phyloP scores from a whole-genome alignment of 1,284 basidiomycete genomes.

The Hypsizygus ulmarius region DNA sequence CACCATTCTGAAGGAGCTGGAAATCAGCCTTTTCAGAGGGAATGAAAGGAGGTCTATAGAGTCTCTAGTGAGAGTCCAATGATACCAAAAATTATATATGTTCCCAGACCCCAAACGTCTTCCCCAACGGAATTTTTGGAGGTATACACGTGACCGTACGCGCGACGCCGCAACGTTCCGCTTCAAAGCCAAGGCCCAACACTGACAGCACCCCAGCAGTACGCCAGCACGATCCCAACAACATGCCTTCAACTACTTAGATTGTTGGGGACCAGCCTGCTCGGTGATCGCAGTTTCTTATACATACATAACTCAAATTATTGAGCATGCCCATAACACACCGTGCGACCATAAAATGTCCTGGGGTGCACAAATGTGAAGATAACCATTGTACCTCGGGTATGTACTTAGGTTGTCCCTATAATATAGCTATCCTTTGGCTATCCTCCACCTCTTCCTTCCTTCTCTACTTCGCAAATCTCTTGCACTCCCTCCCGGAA shows the following conservation, averaged over 20 bases:
- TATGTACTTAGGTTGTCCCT: constrained; percentile 4
- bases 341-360: constrained; percentile 8
- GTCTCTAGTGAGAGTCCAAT: constrained; percentile 17
- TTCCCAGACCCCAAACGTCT: constrained; percentile 39
- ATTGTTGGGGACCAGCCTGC: not conserved
- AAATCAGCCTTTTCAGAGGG: constrained; percentile 22
- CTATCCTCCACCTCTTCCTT: constrained; percentile 41
- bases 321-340: constrained; percentile 5
- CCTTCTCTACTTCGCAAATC: constrained; percentile 69
- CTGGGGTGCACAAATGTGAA: constrained; percentile 6
- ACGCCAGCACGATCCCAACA: too few species aligned
- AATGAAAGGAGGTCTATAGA: constrained; percentile 21
- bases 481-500: constrained; percentile 79
- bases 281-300: not conserved
- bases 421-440: not conserved
- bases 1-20: constrained; percentile 34
- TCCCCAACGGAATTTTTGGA: constrained; percentile 41
- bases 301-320: not conserved
- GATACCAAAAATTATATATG: constrained; percentile 31
- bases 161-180: not conserved
- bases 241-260: not conserved
- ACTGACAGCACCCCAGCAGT: too few species aligned
- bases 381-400: constrained; percentile 12
- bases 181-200: too few species aligned
- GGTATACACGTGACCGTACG: constrained; percentile 31